Base-by-base conservation (phyloP, 2,329 filamentous ascomycete species). In the Lachnellula willkommii region DNA sequence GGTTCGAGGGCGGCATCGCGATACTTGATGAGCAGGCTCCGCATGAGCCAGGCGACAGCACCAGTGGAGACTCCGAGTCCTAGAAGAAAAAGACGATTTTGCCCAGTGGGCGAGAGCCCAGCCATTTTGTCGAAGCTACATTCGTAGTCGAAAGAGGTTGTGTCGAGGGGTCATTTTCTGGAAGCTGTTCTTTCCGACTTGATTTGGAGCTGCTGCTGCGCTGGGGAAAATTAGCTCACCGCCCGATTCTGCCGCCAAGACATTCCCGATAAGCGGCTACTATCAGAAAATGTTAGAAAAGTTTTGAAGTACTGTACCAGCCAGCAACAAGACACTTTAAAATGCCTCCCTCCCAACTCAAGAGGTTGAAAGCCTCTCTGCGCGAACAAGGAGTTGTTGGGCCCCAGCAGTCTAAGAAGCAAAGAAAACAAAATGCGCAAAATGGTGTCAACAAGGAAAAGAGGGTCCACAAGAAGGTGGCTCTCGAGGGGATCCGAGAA, bases 271-370 rank as follows among this genome's bases (percentile, higher is more conserved):
- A 60, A 62, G 53, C 59, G 56, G 61, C 51, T 43, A 47, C 56
- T 52, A 15, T 45, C 50, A 59, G 56, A 63, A 62, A 58, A 54
- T 42, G 55, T 53, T 52, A 37, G 9, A 20, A 58, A 55, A 58
- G 55, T 12, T 60, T 56, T 8, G 24, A 46, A 35, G 24, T 24
- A 52, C 22, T 12, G 24, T 24, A 52, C 22, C 15, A 40, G 42
- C 42, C 54, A 43, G 22, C 22, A 43, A 54, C 37, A 45, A 35
- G 53, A 68, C 75, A 22, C 24, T 37, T 22, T 40, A 53, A 66
- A 54, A 99, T 99, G 94, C 86, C 93, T 65, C 90, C 92, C 60
- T 99, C 95, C 12, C 95, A 99, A 77, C 81, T 99, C 56, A 99
- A 97, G 75, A 88, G 92, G 73, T 82, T 99, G 46, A 99, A 97